These are phyloP conservation scores for Pseudocercospora vitis DNA, from an alignment of 2,329 filamentous ascomycete genomes.

Conservation along the genomic window DNA sequence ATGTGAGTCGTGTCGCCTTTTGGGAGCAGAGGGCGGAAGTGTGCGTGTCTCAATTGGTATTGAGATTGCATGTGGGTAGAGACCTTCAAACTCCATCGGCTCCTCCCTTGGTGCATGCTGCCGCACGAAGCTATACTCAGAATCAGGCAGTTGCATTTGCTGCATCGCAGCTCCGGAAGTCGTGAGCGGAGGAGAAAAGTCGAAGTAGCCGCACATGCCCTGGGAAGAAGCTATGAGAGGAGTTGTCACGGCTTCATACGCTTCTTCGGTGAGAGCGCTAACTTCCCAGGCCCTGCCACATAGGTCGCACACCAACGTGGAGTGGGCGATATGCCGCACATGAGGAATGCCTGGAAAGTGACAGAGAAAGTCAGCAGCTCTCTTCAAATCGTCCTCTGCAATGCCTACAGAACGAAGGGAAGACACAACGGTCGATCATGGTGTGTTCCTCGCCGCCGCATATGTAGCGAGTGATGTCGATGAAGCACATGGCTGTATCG, in stretches of 20 bases:
- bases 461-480: constrained; percentile 19
- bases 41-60: too few species aligned
- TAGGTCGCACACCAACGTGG: constrained; percentile 20
- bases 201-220: constrained; percentile 12
- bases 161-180: too few species aligned
- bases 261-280: constrained; percentile 15
- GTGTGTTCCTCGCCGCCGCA: constrained; percentile 18
- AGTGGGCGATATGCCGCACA: constrained; percentile 10
- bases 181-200: not conserved
- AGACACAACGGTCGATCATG: constrained; percentile 14
- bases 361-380: too few species aligned
- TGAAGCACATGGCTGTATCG: constrained; percentile 16
- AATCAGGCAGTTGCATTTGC: too few species aligned
- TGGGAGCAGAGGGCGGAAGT: too few species aligned
- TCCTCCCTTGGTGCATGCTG: too few species aligned
- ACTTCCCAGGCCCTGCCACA: constrained; percentile 17
- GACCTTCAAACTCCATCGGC: too few species aligned
- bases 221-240: constrained; percentile 8
- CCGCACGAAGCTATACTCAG: too few species aligned
- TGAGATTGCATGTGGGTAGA: too few species aligned
- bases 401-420: too few species aligned
- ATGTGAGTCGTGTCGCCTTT: too few species aligned
- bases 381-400: too few species aligned
- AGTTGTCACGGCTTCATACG: constrained; percentile 14
- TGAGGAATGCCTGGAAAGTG: constrained; percentile 13